Evolutionary conservation across 306 rosid species (phyloP).

Genomic region (Carpinus fangiana): DNA sequence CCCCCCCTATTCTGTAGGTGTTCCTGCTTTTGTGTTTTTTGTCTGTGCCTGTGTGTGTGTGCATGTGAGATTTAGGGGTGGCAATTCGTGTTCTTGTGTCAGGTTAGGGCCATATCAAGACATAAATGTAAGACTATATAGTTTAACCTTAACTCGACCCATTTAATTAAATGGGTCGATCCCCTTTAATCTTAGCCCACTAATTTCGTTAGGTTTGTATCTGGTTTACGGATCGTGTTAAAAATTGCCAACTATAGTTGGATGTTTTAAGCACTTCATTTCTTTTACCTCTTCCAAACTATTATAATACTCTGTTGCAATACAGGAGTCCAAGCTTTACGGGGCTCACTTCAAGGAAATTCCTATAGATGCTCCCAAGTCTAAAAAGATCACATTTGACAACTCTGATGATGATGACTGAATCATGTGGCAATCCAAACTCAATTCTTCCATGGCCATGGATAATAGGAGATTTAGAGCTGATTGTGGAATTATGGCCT

Average conservation of each 20-base stretch:
- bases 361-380: conserved; percentile 69
- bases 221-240: too few species aligned
- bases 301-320: conserved; percentile 7
- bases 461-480: not conserved
- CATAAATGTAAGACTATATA: too few species aligned
- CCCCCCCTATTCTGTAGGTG: not conserved
- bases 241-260: too few species aligned
- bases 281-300: not conserved
- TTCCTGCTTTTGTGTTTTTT: too few species aligned
- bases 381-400: conserved; percentile 72
- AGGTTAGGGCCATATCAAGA: too few species aligned
- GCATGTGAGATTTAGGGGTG: too few species aligned
- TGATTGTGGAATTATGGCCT: not conserved
- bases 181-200: too few species aligned
- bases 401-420: conserved; percentile 78
- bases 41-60: too few species aligned
- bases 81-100: too few species aligned
- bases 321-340: conserved; percentile 88
- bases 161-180: too few species aligned
- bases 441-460: not conserved
- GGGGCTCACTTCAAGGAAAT: conserved; percentile 97
- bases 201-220: too few species aligned
- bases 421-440: conserved; percentile 23
- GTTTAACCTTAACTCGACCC: too few species aligned
- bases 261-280: not conserved